These are phyloP conservation scores for Plantago major DNA, from an alignment of 257 asterid species.

Conservation along the genomic window DNA sequence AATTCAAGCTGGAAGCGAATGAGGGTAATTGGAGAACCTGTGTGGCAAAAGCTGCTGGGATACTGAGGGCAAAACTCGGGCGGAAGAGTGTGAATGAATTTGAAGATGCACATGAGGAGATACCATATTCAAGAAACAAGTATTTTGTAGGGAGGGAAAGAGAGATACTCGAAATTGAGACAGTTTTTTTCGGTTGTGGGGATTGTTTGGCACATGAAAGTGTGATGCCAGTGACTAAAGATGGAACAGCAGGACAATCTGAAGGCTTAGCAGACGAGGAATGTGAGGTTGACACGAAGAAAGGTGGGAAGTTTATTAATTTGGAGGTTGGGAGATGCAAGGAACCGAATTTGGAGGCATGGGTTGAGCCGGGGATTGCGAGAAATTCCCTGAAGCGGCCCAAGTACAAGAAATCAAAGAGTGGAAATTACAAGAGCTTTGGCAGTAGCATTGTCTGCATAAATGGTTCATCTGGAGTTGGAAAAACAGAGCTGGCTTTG, in stretches of 20 bases:
- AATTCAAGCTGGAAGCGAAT: conserved; percentile 52
- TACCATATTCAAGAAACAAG: conserved; percentile 65
- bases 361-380: conserved; percentile 52
- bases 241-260: conserved; percentile 41
- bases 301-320: conserved; percentile 38
- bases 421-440: conserved; percentile 50
- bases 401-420: conserved; percentile 45
- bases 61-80: conserved; percentile 69
- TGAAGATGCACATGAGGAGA: conserved; percentile 48
- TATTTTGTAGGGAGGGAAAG: conserved; percentile 67
- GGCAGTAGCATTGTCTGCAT: conserved; percentile 60
- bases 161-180: conserved; percentile 62
- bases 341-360: conserved; percentile 58
- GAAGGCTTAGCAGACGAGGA: conserved; percentile 57
- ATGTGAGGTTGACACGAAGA: conserved; percentile 35
- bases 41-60: conserved; percentile 49
- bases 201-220: conserved; percentile 50
- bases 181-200: conserved; percentile 60
- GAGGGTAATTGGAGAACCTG: conserved; percentile 75
- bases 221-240: conserved; percentile 14
- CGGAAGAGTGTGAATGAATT: conserved; percentile 59
- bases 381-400: conserved; percentile 50
- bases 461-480: conserved; percentile 64
- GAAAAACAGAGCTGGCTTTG: conserved; percentile 78
- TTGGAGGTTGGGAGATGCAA: conserved; percentile 59